Evolutionary conservation across 306 rosid genomes (phyloP), one percentile per base, ranked within the genome.

Genomic region (Calophaca sinica): DNA sequence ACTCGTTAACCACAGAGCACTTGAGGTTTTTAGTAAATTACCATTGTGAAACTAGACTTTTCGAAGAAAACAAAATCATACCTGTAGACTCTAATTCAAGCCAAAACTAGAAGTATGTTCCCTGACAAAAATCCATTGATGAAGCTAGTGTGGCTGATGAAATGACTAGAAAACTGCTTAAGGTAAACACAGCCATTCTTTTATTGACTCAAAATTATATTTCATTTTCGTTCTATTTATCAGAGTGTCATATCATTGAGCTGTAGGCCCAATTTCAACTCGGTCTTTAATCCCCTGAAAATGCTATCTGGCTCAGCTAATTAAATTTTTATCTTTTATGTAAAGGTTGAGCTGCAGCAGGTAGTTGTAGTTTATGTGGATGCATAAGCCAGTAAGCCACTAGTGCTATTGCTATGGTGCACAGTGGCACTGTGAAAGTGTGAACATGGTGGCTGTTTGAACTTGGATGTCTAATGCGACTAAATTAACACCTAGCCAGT

Each of bases 11-110:
- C 38, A 29, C 13, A 20, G 72, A 33, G 36, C 61, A 74, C n/a
- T 49, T 61, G 12, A 10, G 12, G 15, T 50, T 15, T 35, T 33
- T 20, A 10, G 50, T 53, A 44, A 33, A 41, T 73, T 44, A 15
- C 44, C 13, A 29, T 53, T 52, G 71, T 14, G 41, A 35, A 32
- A 62, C 52, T 71, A 78, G 55, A 68, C 31, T 42, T 79, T 49
- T 62, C 72, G 36, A 26, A n/a, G 14, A 48, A 59, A 46, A 38
- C 65, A 67, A 73, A 55, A 32, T 4, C 4, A 7, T 20, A 45
- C 33, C 9, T 29, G 41, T 28, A 36, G 49, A 38, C 51, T 66
- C 41, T n/a, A 14, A 39, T 45, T 66, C 38, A 29, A 39, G 74
- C 9, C 42, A 55, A 20, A 20, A 20, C 26, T 20, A 20, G 26